Evolutionary conservation across 441 rosid species (phyloP).

Genomic region (Manihot esculenta): DNA sequence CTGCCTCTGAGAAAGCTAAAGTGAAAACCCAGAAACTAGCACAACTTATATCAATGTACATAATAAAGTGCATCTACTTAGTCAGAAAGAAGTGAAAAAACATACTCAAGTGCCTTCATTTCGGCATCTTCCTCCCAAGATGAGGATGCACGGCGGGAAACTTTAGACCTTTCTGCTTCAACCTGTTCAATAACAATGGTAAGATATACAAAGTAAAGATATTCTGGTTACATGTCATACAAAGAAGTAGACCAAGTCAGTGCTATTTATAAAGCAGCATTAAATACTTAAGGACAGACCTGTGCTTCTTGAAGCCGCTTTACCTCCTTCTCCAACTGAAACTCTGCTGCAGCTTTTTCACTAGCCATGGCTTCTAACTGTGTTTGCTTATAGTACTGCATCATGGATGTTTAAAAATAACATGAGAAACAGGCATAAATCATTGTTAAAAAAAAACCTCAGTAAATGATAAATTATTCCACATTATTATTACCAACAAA

Average conservation of each 20-base stretch:
- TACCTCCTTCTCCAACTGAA: conserved; percentile 95
- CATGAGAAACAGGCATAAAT: conserved; percentile 12
- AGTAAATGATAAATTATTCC: conserved; percentile 14
- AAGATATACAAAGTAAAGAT: conserved; percentile 16
- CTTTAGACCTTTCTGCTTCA: conserved; percentile 87
- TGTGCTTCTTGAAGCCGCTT: conserved; percentile 84
- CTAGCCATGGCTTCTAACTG: conserved; percentile 97
- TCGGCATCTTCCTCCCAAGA: conserved; percentile 96
- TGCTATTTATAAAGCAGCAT: conserved; percentile 14
- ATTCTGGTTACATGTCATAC: conserved; percentile 7
- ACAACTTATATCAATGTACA: background rate
- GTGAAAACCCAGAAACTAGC: background rate
- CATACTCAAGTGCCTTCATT: conserved; percentile 94
- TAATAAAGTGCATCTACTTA: conserved; percentile 12
- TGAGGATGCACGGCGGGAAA: conserved; percentile 66
- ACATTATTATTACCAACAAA: conserved; percentile 68
- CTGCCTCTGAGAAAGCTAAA: background rate
- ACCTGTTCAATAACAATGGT: conserved; percentile 43
- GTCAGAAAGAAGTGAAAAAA: conserved; percentile 18
- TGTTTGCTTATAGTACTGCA: conserved; percentile 98
- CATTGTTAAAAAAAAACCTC: conserved; percentile 6
- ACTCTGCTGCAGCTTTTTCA: conserved; percentile 99
- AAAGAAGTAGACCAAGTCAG: conserved; percentile 12
- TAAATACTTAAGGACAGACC: conserved; percentile 39
- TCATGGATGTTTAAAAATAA: conserved; percentile 17